Evolutionary conservation across 371 early-diverging fungal species (phyloP).

Genomic region (Syncephalastrum monosporum): DNA sequence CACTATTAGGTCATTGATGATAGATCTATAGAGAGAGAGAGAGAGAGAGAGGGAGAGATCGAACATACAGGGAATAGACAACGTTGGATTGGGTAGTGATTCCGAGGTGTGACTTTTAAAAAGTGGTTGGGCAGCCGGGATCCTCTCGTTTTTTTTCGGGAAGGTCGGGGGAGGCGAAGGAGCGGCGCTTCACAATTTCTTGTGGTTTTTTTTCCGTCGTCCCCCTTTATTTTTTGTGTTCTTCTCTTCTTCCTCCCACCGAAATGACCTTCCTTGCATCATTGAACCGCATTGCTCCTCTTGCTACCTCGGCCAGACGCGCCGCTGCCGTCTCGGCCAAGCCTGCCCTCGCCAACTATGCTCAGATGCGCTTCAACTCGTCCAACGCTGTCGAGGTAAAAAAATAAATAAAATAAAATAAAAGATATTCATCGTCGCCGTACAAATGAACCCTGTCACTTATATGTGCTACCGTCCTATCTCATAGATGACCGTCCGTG

Average conservation of each 20-base stretch:
- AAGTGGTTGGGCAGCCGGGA: constrained; percentile 7
- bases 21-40: too few relatives aligned
- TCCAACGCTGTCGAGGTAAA: constrained; percentile 36
- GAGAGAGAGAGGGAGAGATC: too few relatives aligned
- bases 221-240: constrained; percentile 13
- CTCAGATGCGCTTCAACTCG: constrained; percentile 49
- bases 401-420: constrained; percentile 9
- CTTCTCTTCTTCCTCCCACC: constrained; percentile 9
- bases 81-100: too few relatives aligned
- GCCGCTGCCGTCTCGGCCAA: constrained; percentile 30
- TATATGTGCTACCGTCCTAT: background rate
- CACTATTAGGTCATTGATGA: too few relatives aligned
- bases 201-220: constrained; percentile 1
- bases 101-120: too few relatives aligned
- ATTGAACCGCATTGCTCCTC: constrained; percentile 46
- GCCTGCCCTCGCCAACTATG: constrained; percentile 22
- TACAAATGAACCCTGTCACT: too few relatives aligned
- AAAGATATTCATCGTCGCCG: too few relatives aligned
- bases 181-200: too few relatives aligned
- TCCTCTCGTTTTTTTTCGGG: constrained; percentile 5
- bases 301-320: constrained; percentile 29
- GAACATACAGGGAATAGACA: too few relatives aligned
- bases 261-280: constrained; percentile 46
- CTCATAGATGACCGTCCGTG: constrained; percentile 92
- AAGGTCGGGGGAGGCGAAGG: background rate